phyloP scores from a whole-genome alignment of 2,329 filamentous ascomycete genomes.

The Hypocreales sp. region DNA sequence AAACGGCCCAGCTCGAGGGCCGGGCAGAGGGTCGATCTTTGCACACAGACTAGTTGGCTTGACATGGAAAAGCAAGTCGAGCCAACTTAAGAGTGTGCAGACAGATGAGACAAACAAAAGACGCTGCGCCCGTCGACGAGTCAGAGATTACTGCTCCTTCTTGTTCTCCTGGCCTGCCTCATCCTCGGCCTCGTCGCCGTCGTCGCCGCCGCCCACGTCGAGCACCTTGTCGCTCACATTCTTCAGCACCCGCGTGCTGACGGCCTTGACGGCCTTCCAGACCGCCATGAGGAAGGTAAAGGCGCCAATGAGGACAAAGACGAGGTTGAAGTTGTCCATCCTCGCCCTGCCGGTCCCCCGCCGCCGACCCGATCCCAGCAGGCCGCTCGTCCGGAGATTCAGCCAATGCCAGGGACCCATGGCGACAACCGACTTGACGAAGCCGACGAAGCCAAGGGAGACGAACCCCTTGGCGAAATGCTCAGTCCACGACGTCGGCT shows the following conservation, averaged over 20 bases:
- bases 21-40: slow-evolving; percentile 47
- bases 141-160: slow-evolving; percentile 13
- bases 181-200: slow-evolving; percentile 32
- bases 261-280: slow-evolving; percentile 65
- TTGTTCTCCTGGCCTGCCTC: slow-evolving; percentile 28
- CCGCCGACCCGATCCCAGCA: slow-evolving; percentile 34
- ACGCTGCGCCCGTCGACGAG: too few relatives aligned
- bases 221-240: slow-evolving; percentile 65
- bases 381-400: slow-evolving; percentile 49
- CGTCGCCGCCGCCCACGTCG: slow-evolving; percentile 54
- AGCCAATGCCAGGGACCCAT: slow-evolving; percentile 65
- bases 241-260: slow-evolving; percentile 59
- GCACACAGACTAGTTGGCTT: slow-evolving; percentile 97
- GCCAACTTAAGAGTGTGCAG: slow-evolving; percentile 98
- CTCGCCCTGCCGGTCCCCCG: slow-evolving; percentile 59
- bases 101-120: slow-evolving; percentile 6
- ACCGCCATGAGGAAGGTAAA: slow-evolving; percentile 69
- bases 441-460: slow-evolving; percentile 75
- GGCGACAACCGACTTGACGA: slow-evolving; percentile 63
- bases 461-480: slow-evolving; percentile 85
- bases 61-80: slow-evolving; percentile 60
- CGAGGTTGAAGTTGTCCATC: slow-evolving; percentile 62
- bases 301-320: slow-evolving; percentile 66
- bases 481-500: slow-evolving; percentile 51
- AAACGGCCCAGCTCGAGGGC: slow-evolving; percentile 33